Conservation (phyloP, 1,284 basidiomycete species). For the Cryptococcus amylolentus region DNA sequence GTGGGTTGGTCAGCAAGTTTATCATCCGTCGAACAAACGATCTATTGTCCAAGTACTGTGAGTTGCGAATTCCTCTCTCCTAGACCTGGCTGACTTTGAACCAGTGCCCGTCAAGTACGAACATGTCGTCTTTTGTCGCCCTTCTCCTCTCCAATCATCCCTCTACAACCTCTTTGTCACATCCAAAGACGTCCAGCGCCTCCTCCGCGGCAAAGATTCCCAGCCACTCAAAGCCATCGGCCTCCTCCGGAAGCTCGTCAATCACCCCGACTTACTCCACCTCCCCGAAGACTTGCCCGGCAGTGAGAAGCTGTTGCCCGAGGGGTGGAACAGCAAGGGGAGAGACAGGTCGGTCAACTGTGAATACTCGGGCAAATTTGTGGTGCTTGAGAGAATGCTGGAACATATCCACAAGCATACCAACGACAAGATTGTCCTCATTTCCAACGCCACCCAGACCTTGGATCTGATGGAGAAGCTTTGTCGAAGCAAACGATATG, state of each 20-base stretch:
- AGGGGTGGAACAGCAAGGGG: slow-evolving; percentile 57
- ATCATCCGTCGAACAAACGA: slow-evolving; percentile 98
- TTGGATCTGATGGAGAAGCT: slow-evolving; percentile 90
- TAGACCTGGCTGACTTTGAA: not conserved
- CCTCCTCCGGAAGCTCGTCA: slow-evolving; percentile 94
- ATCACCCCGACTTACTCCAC: slow-evolving; percentile 91
- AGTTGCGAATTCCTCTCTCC: slow-evolving; percentile 32
- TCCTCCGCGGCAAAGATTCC: slow-evolving; percentile 84
- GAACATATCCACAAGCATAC: slow-evolving; percentile 73
- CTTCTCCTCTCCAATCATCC: slow-evolving; percentile 81
- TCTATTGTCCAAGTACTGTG: slow-evolving; percentile 91
- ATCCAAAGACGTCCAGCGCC: slow-evolving; percentile 87
- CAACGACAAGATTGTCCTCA: slow-evolving; percentile 96
- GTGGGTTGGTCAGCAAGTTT: slow-evolving; percentile 87
- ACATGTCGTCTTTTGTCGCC: slow-evolving; percentile 94
- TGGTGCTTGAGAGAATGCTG: slow-evolving; percentile 88
- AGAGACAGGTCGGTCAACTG: slow-evolving; percentile 62
- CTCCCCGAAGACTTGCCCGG: slow-evolving; percentile 83
- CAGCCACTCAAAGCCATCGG: slow-evolving; percentile 98
- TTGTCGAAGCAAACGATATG: slow-evolving; percentile 81
- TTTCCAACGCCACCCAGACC: slow-evolving; percentile 98
- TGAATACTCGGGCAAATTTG: slow-evolving; percentile 86
- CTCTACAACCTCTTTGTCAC: slow-evolving; percentile 91
- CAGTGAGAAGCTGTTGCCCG: slow-evolving; percentile 77
- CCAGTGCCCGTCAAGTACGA: slow-evolving; percentile 98